Evolutionary conservation across 257 asterid species (phyloP).

Genomic region (Solanum infundibuliforme): DNA sequence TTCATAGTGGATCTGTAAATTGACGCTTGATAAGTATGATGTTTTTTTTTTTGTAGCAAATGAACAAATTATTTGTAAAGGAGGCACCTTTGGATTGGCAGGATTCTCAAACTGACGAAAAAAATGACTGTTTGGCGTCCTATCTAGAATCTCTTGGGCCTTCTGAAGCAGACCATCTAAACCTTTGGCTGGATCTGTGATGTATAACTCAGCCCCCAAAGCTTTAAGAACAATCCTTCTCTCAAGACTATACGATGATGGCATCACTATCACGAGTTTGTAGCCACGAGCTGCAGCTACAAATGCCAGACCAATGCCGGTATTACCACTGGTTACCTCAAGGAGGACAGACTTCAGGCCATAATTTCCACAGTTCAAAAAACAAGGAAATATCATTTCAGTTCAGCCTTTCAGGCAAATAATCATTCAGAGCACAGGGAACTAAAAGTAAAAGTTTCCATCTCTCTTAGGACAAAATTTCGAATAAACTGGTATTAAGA

Average conservation of each 20-base stretch:
- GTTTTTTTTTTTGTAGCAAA: background rate
- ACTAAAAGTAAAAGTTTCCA: background rate
- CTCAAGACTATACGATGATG: slow-evolving; percentile 26
- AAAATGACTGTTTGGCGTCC: slow-evolving; percentile 25
- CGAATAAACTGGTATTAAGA: background rate
- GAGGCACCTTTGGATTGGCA: slow-evolving; percentile 32
- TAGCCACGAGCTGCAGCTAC: slow-evolving; percentile 33
- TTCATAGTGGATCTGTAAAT: slow-evolving; percentile 31
- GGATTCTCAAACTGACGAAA: slow-evolving; percentile 33
- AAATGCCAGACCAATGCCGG: slow-evolving; percentile 41
- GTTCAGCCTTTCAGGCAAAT: background rate
- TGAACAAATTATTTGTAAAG: background rate
- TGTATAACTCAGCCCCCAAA: slow-evolving; percentile 31
- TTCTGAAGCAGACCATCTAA: slow-evolving; percentile 16
- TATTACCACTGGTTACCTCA: slow-evolving; percentile 38
- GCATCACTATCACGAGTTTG: slow-evolving; percentile 34
- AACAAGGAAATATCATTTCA: background rate
- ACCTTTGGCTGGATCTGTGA: slow-evolving; percentile 25
- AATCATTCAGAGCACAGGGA: background rate
- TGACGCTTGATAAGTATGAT: background rate
- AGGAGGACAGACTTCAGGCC: slow-evolving; percentile 27
- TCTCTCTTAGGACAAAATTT: background rate
- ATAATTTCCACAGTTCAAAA: background rate
- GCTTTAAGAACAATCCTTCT: slow-evolving; percentile 33
- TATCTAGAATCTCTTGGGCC: slow-evolving; percentile 25